Evolutionary conservation across 306 rosid genomes (phyloP), one percentile per base, ranked within the genome.

Genomic region (Cicer arietinum): DNA sequence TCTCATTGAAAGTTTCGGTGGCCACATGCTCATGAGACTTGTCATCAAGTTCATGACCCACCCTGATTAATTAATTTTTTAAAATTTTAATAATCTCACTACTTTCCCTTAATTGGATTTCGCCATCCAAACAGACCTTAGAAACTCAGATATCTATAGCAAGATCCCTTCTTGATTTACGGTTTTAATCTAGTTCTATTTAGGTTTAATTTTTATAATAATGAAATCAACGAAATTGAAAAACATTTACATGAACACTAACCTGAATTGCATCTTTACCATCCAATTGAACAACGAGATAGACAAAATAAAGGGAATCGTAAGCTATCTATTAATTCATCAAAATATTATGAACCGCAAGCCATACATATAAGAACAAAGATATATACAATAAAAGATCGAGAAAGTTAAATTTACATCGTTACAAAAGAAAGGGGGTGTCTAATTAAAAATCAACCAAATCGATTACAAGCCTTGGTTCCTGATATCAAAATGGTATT

Each of bases 401-500:
- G 35, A 75, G 41, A 37, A 67, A 7, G 18, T 35, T 12, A 13
- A 72, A 58, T 42, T 59, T 37, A 47, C 47, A 37, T 51, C 50
- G 0, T 77, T 74, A 74, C 77, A 68, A 53, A 68, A 53, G 35
- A 20, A 46, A n/a, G 17, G 56, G 73, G 56, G 18, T 68, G 48
- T 67, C 77, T 39, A 61, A 37, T 59, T 40, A 43, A 62, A 22
- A 74, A 68, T 43, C 25, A 13, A 39, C 77, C 74, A 73, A 52
- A 65, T 52, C 39, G 63, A 77, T 30, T 4, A 68, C 40, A 39
- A 54, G 5, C 54, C 47, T 43, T 46, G 56, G 75, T 37, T 13
- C 44, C 39, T 3, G 22, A 48, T 30, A 74, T 42, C 58, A 58
- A 71, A 40, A 64, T 25, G 75, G 45, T 16, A 6, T 71, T 71